Base-by-base conservation (phyloP, 805 yeast species). In the Kazachstania psychrophila region DNA sequence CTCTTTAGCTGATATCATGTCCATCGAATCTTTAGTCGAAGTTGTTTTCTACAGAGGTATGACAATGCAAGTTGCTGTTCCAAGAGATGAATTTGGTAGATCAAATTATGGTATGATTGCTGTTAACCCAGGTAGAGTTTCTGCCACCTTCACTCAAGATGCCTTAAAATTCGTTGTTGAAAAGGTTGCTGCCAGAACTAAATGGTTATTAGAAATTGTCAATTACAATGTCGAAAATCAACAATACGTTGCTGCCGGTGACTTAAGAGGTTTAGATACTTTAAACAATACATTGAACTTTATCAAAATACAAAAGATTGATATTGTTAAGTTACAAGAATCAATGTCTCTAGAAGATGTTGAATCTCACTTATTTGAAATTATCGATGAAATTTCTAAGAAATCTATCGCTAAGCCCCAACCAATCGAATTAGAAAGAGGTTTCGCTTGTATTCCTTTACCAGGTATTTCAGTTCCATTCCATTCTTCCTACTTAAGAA, bases 31-130 rank as follows among this genome's bases (percentile, higher is more conserved):
- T 5, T 72, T 89, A 50, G 96, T 89, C 45, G 97, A 89, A 63
- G 94, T 89, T 62, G 97, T 89, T 37, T 92, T 92, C 75, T 94
- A 92, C 75, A 81, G 99, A 72, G 99, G 99, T 75, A 92, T 92
- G 97, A 94, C 99, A 34, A 92, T 92, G 99, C 98, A 92, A 71
- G 98, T 92, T 48, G 98, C 98, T 33, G 99, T 92, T 48, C 97
- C 97, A 60, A 82, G 99, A 70, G 99, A 92, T 65, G 75, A 78
- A 38, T 60, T 66, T 35, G 99, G 99, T 34, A 82, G 97, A 68
- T 92, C 98, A 41, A 92, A 92, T 72, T 92, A 92, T 58, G 97
- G 97, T 72, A 92, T 92, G 99, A 76, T 86, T 70, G 99, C 99
- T 37, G 88, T 89, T 41, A 92, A 94, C 69, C 99, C 99, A 56